A percentile compares a stretch with the other conserved stretches of the same genome.
Evolutionary conservation across 306 rosid species (phyloP).

Genomic region (Arachis stenosperma): DNA sequence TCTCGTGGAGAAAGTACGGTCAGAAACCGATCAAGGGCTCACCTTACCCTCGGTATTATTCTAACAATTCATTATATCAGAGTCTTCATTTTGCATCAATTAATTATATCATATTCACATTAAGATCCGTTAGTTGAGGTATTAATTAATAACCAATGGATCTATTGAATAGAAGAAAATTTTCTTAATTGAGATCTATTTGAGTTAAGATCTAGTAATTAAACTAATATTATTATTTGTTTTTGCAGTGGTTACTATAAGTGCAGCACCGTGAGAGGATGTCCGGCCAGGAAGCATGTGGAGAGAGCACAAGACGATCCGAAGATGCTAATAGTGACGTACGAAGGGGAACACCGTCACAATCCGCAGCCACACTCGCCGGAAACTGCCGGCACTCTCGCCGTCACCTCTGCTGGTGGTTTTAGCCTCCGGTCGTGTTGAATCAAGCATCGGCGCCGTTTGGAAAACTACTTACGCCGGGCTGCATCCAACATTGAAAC

Average conservation of each 20-base stretch:
- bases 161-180: too few species aligned
- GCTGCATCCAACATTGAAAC: neutral
- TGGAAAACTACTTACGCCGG: neutral
- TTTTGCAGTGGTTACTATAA: slow-evolving; percentile 67
- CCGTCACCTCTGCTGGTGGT: neutral
- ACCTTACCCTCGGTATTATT: slow-evolving; percentile 67
- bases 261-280: slow-evolving; percentile 78
- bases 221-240: neutral
- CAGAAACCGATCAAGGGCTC: slow-evolving; percentile 91
- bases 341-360: slow-evolving; percentile 51
- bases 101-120: too few species aligned
- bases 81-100: too few species aligned
- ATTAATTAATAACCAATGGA: too few species aligned
- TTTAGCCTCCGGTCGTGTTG: slow-evolving; percentile 6
- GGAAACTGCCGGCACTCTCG: neutral
- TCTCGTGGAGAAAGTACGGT: slow-evolving; percentile 82
- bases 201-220: neutral
- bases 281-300: slow-evolving; percentile 87
- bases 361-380: neutral
- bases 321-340: slow-evolving; percentile 44
- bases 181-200: neutral
- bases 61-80: neutral
- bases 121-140: too few species aligned
- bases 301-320: slow-evolving; percentile 64
- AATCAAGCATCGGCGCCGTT: slow-evolving; percentile 3